Conservation (phyloP, 306 rosid species). For the Gleditsia sinensis region DNA sequence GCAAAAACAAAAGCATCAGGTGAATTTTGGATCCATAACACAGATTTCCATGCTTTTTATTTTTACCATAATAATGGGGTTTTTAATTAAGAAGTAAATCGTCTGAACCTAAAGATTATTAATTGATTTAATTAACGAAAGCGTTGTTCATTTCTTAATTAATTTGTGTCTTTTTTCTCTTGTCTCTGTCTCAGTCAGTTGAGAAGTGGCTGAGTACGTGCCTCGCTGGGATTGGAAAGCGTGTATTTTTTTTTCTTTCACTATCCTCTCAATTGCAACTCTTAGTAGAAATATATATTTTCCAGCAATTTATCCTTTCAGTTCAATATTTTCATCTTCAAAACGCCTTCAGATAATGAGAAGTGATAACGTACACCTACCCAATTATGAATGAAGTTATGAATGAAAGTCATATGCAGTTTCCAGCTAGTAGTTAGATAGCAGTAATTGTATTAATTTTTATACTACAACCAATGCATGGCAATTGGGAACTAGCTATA, state of each 20-base stretch:
- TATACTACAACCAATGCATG: neutral
- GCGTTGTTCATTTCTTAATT: neutral
- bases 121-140: too few relatives aligned
- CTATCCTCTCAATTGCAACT: slow-evolving; percentile 22
- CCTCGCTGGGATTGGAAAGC: slow-evolving; percentile 39
- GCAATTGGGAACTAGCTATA: too few relatives aligned
- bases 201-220: slow-evolving; percentile 45
- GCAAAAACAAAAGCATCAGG: slow-evolving; percentile 45
- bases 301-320: neutral
- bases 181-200: slow-evolving; percentile 15
- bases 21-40: neutral
- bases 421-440: neutral
- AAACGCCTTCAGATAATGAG: neutral
- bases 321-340: neutral
- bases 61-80: neutral
- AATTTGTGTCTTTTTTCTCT: neutral
- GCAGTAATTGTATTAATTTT: neutral
- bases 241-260: slow-evolving; percentile 20
- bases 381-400: neutral
- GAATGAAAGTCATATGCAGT: neutral
- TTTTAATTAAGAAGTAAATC: neutral
- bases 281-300: neutral
- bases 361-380: neutral
- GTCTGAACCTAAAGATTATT: neutral
- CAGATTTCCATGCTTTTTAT: neutral